phyloP scores from a whole-genome alignment of 2,329 filamentous ascomycete species.

The Sclerotinia glacialis region DNA sequence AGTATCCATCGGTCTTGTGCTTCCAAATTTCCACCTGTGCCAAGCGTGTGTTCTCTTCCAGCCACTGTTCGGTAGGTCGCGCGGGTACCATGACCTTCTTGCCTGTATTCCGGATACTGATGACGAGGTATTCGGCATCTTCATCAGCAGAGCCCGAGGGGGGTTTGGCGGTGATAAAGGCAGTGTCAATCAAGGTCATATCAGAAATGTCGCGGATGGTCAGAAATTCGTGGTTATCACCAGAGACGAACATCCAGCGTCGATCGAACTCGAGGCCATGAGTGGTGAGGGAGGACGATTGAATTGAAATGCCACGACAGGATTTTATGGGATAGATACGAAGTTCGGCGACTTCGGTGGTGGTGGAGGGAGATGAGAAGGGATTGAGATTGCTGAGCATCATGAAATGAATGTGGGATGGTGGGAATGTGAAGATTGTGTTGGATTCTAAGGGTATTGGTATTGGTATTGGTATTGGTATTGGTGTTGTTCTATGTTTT shows the following conservation, averaged over 20 bases:
- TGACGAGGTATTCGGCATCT: constrained; percentile 47
- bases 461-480: too few species aligned
- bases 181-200: constrained; percentile 56
- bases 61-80: constrained; percentile 53
- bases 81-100: constrained; percentile 52
- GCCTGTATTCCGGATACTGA: constrained; percentile 45
- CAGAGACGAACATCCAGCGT: constrained; percentile 63
- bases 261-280: constrained; percentile 61
- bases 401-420: neutral
- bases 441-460: neutral
- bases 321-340: constrained; percentile 65
- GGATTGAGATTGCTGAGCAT: constrained; percentile 24
- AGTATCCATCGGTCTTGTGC: constrained; percentile 54
- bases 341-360: constrained; percentile 39
- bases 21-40: constrained; percentile 57
- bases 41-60: constrained; percentile 51
- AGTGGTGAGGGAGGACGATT: constrained; percentile 50
- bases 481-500: too few species aligned
- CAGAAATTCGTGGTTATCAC: constrained; percentile 51
- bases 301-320: constrained; percentile 58
- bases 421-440: neutral
- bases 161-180: neutral
- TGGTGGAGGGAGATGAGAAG: constrained; percentile 22
- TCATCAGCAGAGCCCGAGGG: constrained; percentile 23
- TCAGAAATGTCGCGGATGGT: constrained; percentile 59